Conservation (phyloP, 2,329 filamentous ascomycete genomes). For the Cordyceps cicadae region DNA sequence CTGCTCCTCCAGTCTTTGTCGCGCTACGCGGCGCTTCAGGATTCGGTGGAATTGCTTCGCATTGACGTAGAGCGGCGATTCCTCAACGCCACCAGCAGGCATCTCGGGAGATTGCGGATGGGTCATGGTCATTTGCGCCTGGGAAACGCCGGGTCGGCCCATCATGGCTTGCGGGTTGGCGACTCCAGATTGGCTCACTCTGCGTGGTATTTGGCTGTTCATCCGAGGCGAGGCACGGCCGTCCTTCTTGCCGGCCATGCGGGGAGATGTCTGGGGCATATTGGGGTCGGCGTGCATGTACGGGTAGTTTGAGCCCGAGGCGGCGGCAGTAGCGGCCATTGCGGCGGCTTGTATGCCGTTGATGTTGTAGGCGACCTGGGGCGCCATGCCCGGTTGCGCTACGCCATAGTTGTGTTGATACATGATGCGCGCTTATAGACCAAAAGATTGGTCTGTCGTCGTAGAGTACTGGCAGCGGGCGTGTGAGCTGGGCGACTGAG, state of each 20-base stretch:
- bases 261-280: slow-evolving; percentile 64
- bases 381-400: slow-evolving; percentile 59
- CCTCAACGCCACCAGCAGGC: slow-evolving; percentile 63
- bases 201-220: slow-evolving; percentile 54
- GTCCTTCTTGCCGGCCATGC: slow-evolving; percentile 63
- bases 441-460: slow-evolving; percentile 15
- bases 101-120: slow-evolving; percentile 73
- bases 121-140: slow-evolving; percentile 58
- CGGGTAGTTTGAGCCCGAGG: slow-evolving; percentile 71
- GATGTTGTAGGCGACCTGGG: slow-evolving; percentile 59
- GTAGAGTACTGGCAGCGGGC: slow-evolving; percentile 17
- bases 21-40: slow-evolving; percentile 82
- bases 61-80: slow-evolving; percentile 94
- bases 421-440: slow-evolving; percentile 36
- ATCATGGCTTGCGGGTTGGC: slow-evolving; percentile 68
- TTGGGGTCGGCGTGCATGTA: slow-evolving; percentile 64
- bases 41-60: slow-evolving; percentile 99
- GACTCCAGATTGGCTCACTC: slow-evolving; percentile 70
- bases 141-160: slow-evolving; percentile 53
- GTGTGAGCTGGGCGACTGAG: background rate
- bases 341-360: slow-evolving; percentile 80
- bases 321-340: slow-evolving; percentile 85
- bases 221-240: slow-evolving; percentile 72
- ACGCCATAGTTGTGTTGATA: slow-evolving; percentile 75
- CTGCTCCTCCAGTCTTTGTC: slow-evolving; percentile 89